Conservation (phyloP, 768 basidiomycete species). For the Asterophora parasitica region DNA sequence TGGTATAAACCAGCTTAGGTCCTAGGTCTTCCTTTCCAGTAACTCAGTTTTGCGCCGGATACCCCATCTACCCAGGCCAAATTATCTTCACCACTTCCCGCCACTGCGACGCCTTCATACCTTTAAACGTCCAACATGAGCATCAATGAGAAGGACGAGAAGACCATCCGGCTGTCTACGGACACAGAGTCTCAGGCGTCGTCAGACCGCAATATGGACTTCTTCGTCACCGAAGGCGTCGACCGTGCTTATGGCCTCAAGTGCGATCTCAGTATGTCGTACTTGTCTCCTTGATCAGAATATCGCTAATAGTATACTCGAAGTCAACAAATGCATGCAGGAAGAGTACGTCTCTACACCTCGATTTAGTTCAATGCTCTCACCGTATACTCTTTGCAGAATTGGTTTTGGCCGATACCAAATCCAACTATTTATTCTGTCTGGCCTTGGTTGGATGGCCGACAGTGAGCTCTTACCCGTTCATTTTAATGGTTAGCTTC, state of each 20-base stretch:
- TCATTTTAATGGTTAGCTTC: background rate
- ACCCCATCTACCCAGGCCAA: background rate
- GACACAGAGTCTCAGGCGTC: conserved; percentile 8
- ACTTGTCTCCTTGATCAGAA: background rate
- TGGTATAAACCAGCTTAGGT: background rate
- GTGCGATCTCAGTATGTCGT: conserved; percentile 18
- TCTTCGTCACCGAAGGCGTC: conserved; percentile 10
- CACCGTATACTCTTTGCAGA: conserved; percentile 18
- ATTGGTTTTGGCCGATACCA: conserved; percentile 50
- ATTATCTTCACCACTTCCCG: background rate
- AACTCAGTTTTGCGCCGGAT: background rate
- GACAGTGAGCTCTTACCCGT: conserved; percentile 33
- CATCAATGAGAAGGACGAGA: conserved; percentile 2
- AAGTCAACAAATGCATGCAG: conserved; percentile 44
- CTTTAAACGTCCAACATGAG: background rate
- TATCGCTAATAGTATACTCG: background rate
- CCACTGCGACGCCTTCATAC: background rate
- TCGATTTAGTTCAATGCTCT: background rate
- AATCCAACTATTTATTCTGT: conserved; percentile 39
- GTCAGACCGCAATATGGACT: background rate
- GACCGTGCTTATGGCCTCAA: conserved; percentile 18
- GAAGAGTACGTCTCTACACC: conserved; percentile 30
- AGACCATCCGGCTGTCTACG: background rate
- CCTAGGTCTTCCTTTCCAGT: background rate
- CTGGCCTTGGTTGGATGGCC: conserved; percentile 45